Conservation (phyloP, 1,139 yeast genomes). For the Zygosaccharomyces pseudobailii region DNA sequence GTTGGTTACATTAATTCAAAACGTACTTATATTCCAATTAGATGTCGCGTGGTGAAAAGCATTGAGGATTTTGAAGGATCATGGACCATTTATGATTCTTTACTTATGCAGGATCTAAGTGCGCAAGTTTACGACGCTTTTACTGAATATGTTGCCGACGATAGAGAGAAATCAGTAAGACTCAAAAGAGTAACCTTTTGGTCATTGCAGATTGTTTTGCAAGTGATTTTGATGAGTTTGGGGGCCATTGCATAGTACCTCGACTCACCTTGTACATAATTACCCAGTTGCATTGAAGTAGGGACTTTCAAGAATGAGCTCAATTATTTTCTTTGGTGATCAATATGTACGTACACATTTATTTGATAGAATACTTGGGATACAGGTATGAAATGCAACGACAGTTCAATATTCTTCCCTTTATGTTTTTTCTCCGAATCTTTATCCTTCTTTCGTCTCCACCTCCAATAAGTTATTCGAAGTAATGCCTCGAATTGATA, state of each 20-base stretch:
- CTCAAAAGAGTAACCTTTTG: conserved; percentile 87
- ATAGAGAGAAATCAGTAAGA: conserved; percentile 65
- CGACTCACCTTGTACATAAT: not conserved
- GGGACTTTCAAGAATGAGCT: not conserved
- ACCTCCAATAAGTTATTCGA: too few relatives aligned
- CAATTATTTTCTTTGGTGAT: too few relatives aligned
- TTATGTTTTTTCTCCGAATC: too few relatives aligned
- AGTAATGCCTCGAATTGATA: too few relatives aligned
- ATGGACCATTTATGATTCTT: conserved; percentile 92
- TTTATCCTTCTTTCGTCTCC: too few relatives aligned
- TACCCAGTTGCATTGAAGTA: not conserved
- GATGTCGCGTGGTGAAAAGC: conserved; percentile 77
- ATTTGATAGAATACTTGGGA: too few relatives aligned
- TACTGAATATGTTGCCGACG: conserved; percentile 83
- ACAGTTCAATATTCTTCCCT: too few relatives aligned
- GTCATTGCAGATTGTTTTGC: conserved; percentile 82
- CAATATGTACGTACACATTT: too few relatives aligned
- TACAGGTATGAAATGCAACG: too few relatives aligned
- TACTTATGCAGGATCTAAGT: conserved; percentile 86
- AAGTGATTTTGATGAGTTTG: conserved; percentile 72
- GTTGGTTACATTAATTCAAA: conserved; percentile 91
- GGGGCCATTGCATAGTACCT: conserved; percentile 47
- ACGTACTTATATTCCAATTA: conserved; percentile 82
- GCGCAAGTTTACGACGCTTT: conserved; percentile 88
- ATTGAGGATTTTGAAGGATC: conserved; percentile 85